A percentile compares a stretch with the other conserved stretches of the same genome.
Evolutionary conservation across 257 asterid species (phyloP).

Genomic region (Scutellaria galericulata): DNA sequence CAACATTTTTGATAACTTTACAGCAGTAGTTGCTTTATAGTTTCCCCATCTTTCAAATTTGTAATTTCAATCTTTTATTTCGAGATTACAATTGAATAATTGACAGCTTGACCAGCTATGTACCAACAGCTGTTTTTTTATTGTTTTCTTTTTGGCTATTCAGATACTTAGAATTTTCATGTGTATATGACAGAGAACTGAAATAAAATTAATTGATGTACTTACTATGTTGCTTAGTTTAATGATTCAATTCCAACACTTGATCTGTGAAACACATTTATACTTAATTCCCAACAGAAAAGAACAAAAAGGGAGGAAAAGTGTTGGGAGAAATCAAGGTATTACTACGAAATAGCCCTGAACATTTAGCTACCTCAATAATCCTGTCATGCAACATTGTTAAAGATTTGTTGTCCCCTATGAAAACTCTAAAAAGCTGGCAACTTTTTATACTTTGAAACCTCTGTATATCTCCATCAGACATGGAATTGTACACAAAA

Average conservation of each 20-base stretch:
- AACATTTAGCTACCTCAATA: background rate
- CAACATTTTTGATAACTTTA: background rate
- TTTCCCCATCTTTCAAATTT: constrained; percentile 17
- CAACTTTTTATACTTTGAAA: background rate
- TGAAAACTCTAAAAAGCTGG: background rate
- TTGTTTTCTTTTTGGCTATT: background rate
- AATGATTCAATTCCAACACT: too few species aligned
- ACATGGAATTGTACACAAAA: constrained; percentile 22
- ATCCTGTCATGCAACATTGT: background rate
- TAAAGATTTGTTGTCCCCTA: constrained; percentile 28
- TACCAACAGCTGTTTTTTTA: background rate
- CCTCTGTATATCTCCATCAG: background rate
- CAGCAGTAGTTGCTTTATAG: constrained; percentile 9
- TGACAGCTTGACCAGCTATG: background rate
- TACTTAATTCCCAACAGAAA: background rate
- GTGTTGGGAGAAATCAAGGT: constrained; percentile 22
- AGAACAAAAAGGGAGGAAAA: background rate
- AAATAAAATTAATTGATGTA: background rate
- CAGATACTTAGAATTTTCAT: background rate
- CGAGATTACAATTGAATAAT: constrained; percentile 8
- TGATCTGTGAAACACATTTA: too few species aligned
- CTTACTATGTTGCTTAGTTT: too few species aligned
- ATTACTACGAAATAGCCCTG: background rate
- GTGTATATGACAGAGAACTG: background rate
- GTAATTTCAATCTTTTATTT: background rate